These are phyloP conservation scores for Sclerotinia spermophila DNA, from an alignment of 2,329 filamentous ascomycete species.

Conservation along the genomic window DNA sequence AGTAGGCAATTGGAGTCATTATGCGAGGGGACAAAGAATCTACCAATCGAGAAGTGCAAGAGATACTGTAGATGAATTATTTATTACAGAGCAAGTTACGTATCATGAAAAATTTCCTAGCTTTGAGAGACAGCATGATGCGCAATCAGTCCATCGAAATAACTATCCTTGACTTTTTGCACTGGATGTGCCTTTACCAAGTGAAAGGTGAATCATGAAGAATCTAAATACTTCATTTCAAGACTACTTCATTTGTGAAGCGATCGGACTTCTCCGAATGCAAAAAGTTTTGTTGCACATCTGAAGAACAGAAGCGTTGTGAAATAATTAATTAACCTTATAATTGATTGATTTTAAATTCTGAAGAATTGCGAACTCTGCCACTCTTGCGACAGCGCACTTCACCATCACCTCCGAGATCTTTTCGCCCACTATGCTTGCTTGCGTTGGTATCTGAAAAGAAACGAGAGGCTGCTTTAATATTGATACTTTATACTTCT, in stretches of 20 bases:
- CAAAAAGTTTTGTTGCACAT: neutral
- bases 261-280: neutral
- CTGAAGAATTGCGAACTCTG: neutral
- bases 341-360: neutral
- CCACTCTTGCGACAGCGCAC: neutral
- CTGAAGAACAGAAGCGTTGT: neutral
- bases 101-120: neutral
- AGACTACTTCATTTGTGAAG: neutral
- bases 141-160: neutral
- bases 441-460: neutral
- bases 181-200: too few relatives aligned
- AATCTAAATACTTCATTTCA: neutral
- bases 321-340: neutral
- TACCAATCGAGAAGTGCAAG: neutral
- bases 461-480: neutral
- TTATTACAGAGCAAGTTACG: neutral
- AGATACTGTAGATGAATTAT: neutral
- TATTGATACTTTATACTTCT: neutral
- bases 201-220: neutral
- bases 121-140: neutral
- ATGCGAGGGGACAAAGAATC: neutral
- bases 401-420: neutral
- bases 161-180: neutral
- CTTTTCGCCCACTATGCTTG: neutral
- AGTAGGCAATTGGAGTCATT: conserved; percentile 40